A percentile compares a stretch with the other conserved stretches of the same genome.
phyloP scores from a whole-genome alignment of 352 stramenopile genomes.

The Globisporangium camurandrum region DNA sequence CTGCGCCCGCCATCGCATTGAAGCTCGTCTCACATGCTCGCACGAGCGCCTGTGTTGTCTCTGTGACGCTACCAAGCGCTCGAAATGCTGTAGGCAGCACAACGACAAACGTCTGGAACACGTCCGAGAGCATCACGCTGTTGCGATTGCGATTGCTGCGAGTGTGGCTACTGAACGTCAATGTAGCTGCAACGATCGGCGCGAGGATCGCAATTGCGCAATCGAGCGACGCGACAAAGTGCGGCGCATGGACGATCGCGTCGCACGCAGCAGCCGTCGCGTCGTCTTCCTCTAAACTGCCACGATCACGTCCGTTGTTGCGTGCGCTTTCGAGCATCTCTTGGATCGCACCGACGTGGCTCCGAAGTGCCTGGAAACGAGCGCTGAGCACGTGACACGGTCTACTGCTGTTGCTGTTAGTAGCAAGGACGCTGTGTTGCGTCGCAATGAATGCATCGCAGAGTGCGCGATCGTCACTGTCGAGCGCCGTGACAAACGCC shows the following conservation, averaged over 20 bases:
- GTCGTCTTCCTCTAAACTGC: no score
- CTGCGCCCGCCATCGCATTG: slow-evolving; percentile 6
- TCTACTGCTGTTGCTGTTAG: not conserved
- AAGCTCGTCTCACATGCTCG: slow-evolving; percentile 19
- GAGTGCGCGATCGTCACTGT: not conserved
- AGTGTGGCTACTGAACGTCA: no score
- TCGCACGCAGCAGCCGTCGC: no score
- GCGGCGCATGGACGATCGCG: not conserved
- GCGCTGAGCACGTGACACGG: not conserved
- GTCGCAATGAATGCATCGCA: not conserved
- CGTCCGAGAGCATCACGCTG: slow-evolving; percentile 18
- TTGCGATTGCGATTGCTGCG: slow-evolving; percentile 5
- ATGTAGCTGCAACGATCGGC: slow-evolving; percentile 11
- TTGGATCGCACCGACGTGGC: not conserved
- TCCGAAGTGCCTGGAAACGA: not conserved
- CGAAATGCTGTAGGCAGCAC: slow-evolving; percentile 15
- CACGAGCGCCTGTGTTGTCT: slow-evolving; percentile 12
- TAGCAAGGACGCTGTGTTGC: not conserved
- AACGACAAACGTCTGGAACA: slow-evolving; percentile 23
- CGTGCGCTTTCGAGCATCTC: not conserved
- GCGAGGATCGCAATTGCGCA: slow-evolving; percentile 16
- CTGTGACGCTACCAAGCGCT: slow-evolving; percentile 3
- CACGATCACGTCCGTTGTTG: not conserved
- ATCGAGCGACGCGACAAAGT: slow-evolving; percentile 9
- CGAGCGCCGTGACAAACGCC: not conserved